Evolutionary conservation across 495 filamentous ascomycete species (phyloP), one percentile per base, ranked within the genome.

Genomic region (Penicillium cataractarum): DNA sequence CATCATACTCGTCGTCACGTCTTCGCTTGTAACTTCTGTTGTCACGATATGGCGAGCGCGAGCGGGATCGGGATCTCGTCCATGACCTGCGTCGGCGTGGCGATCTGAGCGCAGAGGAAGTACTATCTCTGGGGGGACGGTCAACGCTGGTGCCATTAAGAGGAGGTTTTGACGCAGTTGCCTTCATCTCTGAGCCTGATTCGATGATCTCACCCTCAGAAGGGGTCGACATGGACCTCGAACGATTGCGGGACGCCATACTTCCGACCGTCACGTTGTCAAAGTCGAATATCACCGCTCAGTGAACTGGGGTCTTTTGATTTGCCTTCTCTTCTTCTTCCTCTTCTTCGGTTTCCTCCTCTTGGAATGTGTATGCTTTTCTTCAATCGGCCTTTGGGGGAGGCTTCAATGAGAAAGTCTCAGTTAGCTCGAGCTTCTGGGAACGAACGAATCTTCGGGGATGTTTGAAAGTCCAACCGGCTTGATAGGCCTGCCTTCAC

Each of bases 161-260:
- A 78, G 88, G 89, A 82, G 83, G 81, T 83, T 86, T 87, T 84
- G 92, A 92, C 83, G 81, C 84, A 86, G 79, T 87, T 88, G 85
- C 87, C 86, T 86, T 87, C 78, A 69, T 79, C 82, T 87, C 87
- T 81, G 79, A 83, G 77, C 79, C 83, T 77, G 86, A 86, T 79
- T 90, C 92, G 80, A 90, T 78, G 77, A 96, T 93, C 85, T 97
- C 93, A 78, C 93, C 93, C 81, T 96, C 90, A 80, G 82, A 84
- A 68, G 78, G 80, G 67, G 76, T 78, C 66, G 82, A 83, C 52
- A 70, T 71, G 66, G 77, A 82, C 68, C 76, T 77, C 71, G 77
- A 79, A 70, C 71, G 73, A 65, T 64, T 77, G 72, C 67, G 76
- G 72, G 77, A 80, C 74, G 64, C 37, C 58, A 57, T 65, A 59